These are phyloP conservation scores for Exophiala calicioides DNA, from an alignment of 2,329 filamentous ascomycete genomes.

Conservation along the genomic window DNA sequence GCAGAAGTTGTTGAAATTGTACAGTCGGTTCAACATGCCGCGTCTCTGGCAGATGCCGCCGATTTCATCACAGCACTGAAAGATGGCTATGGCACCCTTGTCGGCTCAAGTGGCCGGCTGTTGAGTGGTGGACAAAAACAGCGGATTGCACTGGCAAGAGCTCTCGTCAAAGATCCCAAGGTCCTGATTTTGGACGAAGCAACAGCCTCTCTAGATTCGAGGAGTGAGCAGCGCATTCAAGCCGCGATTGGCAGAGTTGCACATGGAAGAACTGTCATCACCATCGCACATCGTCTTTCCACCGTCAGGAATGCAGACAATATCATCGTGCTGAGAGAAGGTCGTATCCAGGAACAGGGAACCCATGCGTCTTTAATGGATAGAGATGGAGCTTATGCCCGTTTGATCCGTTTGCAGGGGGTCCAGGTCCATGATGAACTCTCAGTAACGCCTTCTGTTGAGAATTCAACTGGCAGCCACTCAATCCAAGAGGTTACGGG, in stretches of 20 bases:
- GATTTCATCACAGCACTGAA: constrained; percentile 57
- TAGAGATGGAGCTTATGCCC: constrained; percentile 47
- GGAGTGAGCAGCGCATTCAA: constrained; percentile 40
- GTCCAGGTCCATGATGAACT: too few relatives aligned
- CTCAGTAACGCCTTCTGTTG: too few relatives aligned
- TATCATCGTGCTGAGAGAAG: constrained; percentile 40
- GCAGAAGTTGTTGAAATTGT: constrained; percentile 52
- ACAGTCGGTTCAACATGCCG: constrained; percentile 44
- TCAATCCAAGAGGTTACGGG: constrained; percentile 4
- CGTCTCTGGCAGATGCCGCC: constrained; percentile 60
- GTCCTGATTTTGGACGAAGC: constrained; percentile 58
- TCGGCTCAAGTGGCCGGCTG: constrained; percentile 71
- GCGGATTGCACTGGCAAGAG: constrained; percentile 83
- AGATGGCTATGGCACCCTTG: constrained; percentile 52
- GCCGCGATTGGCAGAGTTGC: constrained; percentile 36
- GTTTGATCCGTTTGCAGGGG: constrained; percentile 53
- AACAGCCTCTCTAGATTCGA: constrained; percentile 41
- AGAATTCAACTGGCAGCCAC: constrained; percentile 28
- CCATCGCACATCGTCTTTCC: constrained; percentile 34
- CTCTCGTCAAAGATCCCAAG: constrained; percentile 80
- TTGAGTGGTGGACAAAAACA: constrained; percentile 89
- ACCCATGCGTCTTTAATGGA: constrained; percentile 37
- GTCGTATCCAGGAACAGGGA: constrained; percentile 39
- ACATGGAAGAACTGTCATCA: constrained; percentile 32
- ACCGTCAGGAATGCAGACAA: constrained; percentile 42